Evolutionary conservation across 352 stramenopile genomes (phyloP), one percentile per base, ranked within the genome.

Genomic region (Phytophthora sansomeana): DNA sequence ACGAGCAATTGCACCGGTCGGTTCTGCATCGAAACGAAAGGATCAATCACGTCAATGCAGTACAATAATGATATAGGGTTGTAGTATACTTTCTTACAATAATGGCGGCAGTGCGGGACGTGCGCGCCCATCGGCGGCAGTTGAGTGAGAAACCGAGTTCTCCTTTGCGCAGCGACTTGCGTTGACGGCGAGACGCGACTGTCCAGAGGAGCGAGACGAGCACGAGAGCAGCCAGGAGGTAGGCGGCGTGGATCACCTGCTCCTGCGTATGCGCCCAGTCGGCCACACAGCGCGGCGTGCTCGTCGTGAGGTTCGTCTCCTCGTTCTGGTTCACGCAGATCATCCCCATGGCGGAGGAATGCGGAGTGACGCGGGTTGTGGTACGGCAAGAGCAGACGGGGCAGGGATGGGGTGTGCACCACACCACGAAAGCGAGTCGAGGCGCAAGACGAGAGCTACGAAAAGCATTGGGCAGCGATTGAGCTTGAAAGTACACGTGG

Each of bases 61-160:
- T 16, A 38, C 9, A 10, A 46, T 16, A 26, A 16, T 17, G 28
- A 6, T 29, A 39, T 17, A 39, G 5, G 0, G 16, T 46, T 6
- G 26, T 43, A 28, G 6, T 28, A 26, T 26, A 24, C 13, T 39
- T 51, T 38, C 75, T 53, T 80, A 91, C 83, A 41, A 96, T 83
- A 51, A 96, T 81, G 16, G 83, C 78, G 3, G 87, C 87, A 0
- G 80, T 61, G 47, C 83, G 85, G 3, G 85, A 92, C 24, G 86
- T 96, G 46, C 84, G 80, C 13, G 85, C 87, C 87, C 87, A 96
- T 50, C 83, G 77, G 4, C 87, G 82, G 19, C 78, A 79, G 48
- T 74, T 77, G 19, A 96, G 84, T 28, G 87, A 96, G 69, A 96
- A 96, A 29, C 85, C 85, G 55, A 93, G 71, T 63, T 94, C 82